phyloP scores from a whole-genome alignment of 2,329 filamentous ascomycete species.

The Colletotrichum gigasporum region DNA sequence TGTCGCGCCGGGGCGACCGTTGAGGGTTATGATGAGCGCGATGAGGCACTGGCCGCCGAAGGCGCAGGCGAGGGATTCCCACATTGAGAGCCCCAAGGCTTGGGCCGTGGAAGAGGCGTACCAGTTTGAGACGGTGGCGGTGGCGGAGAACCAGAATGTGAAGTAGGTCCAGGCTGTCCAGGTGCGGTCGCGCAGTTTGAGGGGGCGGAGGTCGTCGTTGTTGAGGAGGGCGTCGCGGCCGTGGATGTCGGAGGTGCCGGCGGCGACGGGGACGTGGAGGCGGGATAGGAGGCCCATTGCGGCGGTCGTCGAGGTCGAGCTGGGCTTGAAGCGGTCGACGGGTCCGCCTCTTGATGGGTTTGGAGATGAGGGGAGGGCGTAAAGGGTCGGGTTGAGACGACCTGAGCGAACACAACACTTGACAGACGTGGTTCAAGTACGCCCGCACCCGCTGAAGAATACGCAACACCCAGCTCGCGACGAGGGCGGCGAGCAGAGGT shows the following conservation, averaged over 20 bases:
- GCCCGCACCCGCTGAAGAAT: background rate
- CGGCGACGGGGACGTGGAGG: slow-evolving; percentile 17
- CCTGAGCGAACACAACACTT: too few relatives aligned
- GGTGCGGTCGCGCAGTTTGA: slow-evolving; percentile 49
- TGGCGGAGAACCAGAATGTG: slow-evolving; percentile 53
- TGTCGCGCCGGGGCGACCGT: slow-evolving; percentile 50
- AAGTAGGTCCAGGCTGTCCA: slow-evolving; percentile 52
- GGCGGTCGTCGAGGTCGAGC: too few relatives aligned
- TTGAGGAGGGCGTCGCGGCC: slow-evolving; percentile 44
- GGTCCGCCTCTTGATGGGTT: too few relatives aligned
- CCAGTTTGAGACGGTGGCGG: slow-evolving; percentile 48
- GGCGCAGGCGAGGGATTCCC: slow-evolving; percentile 54
- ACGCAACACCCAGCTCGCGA: too few relatives aligned
- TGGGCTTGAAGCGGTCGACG: background rate
- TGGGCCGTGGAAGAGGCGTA: slow-evolving; percentile 50
- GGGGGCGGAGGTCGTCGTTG: slow-evolving; percentile 52
- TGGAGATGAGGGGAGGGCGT: background rate
- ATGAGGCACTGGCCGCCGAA: slow-evolving; percentile 52
- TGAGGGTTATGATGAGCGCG: slow-evolving; percentile 50
- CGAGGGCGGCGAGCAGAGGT: too few relatives aligned
- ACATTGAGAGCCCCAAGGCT: slow-evolving; percentile 56
- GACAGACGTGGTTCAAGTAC: too few relatives aligned
- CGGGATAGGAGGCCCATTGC: slow-evolving; percentile 21
- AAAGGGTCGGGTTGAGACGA: too few relatives aligned
- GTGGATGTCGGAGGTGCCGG: slow-evolving; percentile 27